Conservation (phyloP, 192 early-diverging fungal species). For the Entomortierella chlamydospora region DNA sequence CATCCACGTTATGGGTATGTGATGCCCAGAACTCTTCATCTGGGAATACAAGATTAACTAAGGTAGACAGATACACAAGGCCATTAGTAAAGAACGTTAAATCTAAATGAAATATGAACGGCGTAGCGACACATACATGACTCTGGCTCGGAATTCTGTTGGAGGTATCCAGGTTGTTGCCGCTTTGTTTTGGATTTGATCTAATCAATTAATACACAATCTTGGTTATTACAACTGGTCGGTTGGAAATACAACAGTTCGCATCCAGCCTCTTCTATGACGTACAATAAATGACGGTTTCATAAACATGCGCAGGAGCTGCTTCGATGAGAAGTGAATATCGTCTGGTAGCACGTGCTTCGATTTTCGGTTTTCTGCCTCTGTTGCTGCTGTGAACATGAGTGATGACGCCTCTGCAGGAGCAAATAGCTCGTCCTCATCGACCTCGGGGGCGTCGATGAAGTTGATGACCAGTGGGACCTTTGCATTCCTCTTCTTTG, state of each 20-base stretch:
- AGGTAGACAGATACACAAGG: no score
- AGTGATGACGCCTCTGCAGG: constrained; percentile 55
- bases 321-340: constrained; percentile 71
- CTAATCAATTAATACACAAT: constrained; percentile 1
- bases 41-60: constrained; percentile 36
- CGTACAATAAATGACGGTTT: constrained; percentile 62
- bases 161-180: constrained; percentile 21
- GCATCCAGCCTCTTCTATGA: not conserved
- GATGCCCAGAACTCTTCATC: constrained; percentile 61
- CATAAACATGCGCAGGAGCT: constrained; percentile 63
- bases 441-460: constrained; percentile 66
- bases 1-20: constrained; percentile 49
- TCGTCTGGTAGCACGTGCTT: constrained; percentile 87
- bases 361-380: constrained; percentile 58
- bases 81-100: no score
- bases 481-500: constrained; percentile 62
- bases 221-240: no score
- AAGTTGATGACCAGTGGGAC: constrained; percentile 69
- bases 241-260: no score
- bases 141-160: constrained; percentile 12
- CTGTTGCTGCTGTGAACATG: constrained; percentile 67
- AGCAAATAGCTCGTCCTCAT: constrained; percentile 79
- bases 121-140: constrained; percentile 10
- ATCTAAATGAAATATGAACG: no score
- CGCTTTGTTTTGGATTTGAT: constrained; percentile 44